Base-by-base conservation (phyloP, 768 basidiomycete species). In the Russula sp. region DNA sequence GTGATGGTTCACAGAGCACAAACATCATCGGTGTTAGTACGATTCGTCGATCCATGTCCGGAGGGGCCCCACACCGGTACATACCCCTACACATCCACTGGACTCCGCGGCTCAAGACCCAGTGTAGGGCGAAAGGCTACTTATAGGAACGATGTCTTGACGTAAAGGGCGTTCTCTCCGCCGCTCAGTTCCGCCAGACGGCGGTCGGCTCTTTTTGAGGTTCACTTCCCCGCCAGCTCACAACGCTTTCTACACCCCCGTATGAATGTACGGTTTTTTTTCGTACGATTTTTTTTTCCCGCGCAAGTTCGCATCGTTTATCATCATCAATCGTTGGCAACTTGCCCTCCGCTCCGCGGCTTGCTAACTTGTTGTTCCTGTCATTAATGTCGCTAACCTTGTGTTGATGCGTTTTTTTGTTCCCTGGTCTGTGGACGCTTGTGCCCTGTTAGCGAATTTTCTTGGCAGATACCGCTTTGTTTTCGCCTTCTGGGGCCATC, bases 101-200 rank as follows among this genome's bases (percentile, higher is more conserved):
- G 61, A 58, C 42, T 52, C 56, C 56, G 56, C 50, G 50, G 49
- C 50, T 38, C 49, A 46, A 58, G 49, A 16, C 34, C 14, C 14
- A 58, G 50, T 39, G 36, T 47, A 22, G 43, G 61, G 5, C 13
- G 36, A 46, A 36, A 43, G 41, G 32, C 49, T 49, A 50, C 47
- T 38, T 45, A 35, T 61, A 61, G 25, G 54, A 49, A 41, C 13
- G 16, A 52, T 22, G 9, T 16, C 43, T 47, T 62, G 61, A 62
- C 61, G 61, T 62, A 62, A 62, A 62, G 50, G 35, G 36, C 56
- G 22, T 58, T 42, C 43, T 14, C 43, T 41, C 43, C 50, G 56
- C 43, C 45, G 10, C 38, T n/a, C 20, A 25, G 36, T 46, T 50
- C 46, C 54, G 54, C 41, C 10, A 50, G 48, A 50, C 48, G 41